Conservation (phyloP, 1,284 basidiomycete species). For the Puccinia horiana region DNA sequence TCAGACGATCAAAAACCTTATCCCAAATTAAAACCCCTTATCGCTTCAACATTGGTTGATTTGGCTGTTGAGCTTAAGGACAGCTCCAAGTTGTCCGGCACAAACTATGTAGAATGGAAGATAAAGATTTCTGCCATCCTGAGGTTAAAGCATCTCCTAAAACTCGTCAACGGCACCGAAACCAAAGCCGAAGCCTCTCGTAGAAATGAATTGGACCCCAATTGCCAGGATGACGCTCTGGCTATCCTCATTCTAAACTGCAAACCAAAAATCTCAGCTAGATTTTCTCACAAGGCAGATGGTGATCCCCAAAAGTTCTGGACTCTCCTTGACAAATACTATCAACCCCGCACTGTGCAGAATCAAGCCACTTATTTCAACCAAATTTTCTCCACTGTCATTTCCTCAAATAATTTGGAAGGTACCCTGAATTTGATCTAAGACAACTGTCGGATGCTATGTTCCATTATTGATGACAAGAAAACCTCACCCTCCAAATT, state of each 20-base stretch:
- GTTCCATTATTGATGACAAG: slow-evolving; percentile 1
- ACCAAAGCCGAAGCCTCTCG: background rate
- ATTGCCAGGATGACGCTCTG: background rate
- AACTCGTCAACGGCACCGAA: background rate
- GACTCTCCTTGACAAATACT: background rate
- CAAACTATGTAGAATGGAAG: no score
- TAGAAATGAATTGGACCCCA: background rate
- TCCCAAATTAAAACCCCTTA: no score
- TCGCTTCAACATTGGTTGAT: no score
- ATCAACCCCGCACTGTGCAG: no score
- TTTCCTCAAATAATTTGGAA: background rate
- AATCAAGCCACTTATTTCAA: background rate
- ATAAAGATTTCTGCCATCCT: no score
- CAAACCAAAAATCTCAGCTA: background rate
- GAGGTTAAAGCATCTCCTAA: background rate
- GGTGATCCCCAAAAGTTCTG: background rate
- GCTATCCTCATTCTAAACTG: background rate
- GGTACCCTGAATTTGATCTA: background rate
- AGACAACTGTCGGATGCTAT: no score
- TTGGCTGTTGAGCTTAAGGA: no score
- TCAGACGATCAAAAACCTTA: no score
- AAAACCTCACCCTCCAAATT: background rate
- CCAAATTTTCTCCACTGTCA: no score
- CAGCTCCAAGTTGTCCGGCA: no score
- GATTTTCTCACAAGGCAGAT: background rate